These are phyloP conservation scores for Aristolochia contorta DNA, from an alignment of 164 flowering plant genomes.

Conservation along the genomic window DNA sequence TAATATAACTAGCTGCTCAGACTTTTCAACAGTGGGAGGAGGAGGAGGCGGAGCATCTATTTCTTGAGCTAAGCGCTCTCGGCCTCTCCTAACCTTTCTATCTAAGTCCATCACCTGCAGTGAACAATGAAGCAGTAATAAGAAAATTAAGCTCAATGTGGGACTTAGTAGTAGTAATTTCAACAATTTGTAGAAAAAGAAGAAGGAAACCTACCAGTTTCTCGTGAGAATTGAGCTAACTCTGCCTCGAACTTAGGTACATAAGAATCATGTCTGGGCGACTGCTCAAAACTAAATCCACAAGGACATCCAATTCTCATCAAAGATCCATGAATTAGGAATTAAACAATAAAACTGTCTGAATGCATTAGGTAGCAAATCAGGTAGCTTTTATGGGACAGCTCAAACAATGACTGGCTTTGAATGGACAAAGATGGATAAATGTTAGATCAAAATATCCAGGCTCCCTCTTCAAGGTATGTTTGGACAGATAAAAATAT, in stretches of 20 bases:
- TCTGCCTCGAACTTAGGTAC: conserved; percentile 91
- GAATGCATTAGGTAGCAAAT: not conserved
- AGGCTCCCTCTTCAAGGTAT: too few relatives aligned
- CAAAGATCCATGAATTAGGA: not conserved
- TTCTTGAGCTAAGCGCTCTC: conserved; percentile 86
- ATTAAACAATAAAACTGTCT: not conserved
- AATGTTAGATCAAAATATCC: too few relatives aligned
- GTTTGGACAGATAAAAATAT: too few relatives aligned
- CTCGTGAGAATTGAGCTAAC: conserved; percentile 85
- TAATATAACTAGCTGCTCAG: conserved; percentile 75
- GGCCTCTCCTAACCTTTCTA: conserved; percentile 88
- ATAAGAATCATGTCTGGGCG: conserved; percentile 73
- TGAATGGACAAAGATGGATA: too few relatives aligned
- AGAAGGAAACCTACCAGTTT: conserved; percentile 63
- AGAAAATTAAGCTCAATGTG: not conserved
- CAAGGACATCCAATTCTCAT: conserved; percentile 8
- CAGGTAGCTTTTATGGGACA: not conserved
- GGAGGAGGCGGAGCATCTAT: conserved; percentile 63
- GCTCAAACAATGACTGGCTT: too few relatives aligned
- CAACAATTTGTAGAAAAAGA: not conserved
- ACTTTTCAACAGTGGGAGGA: conserved; percentile 67
- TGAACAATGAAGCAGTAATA: not conserved
- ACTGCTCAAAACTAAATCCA: conserved; percentile 73
- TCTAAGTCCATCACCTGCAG: conserved; percentile 86
- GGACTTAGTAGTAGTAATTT: not conserved